Conservation (phyloP, 2,329 filamentous ascomycete species). For the Epichloe glyceriae region DNA sequence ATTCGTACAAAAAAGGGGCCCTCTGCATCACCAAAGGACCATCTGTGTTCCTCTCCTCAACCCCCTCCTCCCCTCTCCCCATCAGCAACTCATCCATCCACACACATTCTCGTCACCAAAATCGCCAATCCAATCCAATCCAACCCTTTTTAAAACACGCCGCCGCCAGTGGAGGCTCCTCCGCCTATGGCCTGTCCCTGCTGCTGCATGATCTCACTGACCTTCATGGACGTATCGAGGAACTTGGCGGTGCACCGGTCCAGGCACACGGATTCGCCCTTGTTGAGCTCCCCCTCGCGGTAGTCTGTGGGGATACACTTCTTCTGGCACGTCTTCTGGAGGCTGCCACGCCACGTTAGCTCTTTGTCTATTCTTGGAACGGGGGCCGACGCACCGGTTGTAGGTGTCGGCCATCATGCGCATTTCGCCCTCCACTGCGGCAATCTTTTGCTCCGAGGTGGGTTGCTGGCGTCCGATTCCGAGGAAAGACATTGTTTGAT, state of each 20-base stretch:
- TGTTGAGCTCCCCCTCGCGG: conserved; percentile 94
- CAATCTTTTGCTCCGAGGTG: conserved; percentile 93
- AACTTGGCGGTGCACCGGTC: conserved; percentile 97
- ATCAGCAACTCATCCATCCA: background rate
- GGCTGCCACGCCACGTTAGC: conserved; percentile 32
- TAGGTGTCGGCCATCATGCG: conserved; percentile 98
- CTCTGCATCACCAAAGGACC: background rate
- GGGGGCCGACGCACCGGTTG: conserved; percentile 56
- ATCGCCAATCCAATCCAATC: too few species aligned
- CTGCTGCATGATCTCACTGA: conserved; percentile 90
- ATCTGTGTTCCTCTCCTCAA: too few species aligned
- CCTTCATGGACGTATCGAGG: conserved; percentile 97
- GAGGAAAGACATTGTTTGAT: conserved; percentile 27
- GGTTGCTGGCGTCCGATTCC: conserved; percentile 58
- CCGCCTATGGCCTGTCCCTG: conserved; percentile 59
- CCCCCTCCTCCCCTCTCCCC: too few species aligned
- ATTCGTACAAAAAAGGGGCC: background rate
- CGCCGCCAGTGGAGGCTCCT: conserved; percentile 21
- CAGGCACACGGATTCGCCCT: conserved; percentile 95
- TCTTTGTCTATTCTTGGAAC: background rate
- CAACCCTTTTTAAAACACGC: conserved; percentile 14
- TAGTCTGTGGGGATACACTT: conserved; percentile 92
- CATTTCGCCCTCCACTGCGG: conserved; percentile 90
- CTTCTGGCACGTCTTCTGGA: conserved; percentile 77
- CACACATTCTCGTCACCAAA: too few species aligned